Conservation (phyloP, 2,329 filamentous ascomycete genomes). For the Teratosphaeria zuluensis region DNA sequence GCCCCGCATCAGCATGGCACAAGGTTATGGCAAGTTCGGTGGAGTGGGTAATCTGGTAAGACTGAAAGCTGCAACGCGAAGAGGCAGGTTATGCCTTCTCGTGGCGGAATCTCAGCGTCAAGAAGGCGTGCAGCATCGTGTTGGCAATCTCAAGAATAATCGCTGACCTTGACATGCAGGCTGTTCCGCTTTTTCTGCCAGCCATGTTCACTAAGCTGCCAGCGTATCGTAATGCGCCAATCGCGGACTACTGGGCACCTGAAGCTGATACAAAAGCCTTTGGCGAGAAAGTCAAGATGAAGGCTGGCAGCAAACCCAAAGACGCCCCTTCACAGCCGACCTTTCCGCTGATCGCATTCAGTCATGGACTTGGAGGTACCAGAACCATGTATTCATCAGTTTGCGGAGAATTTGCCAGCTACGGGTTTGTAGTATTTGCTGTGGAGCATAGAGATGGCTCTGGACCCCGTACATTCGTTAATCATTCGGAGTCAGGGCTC, state of each 20-base stretch:
- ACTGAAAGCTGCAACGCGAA: not conserved
- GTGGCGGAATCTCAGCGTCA: conserved; percentile 13
- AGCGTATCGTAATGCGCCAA: conserved; percentile 50
- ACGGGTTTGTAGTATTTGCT: conserved; percentile 55
- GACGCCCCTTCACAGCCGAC: conserved; percentile 31
- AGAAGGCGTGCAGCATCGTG: conserved; percentile 45
- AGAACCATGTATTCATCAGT: conserved; percentile 53
- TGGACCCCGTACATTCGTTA: conserved; percentile 52
- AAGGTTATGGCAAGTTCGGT: conserved; percentile 55
- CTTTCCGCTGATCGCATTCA: conserved; percentile 57
- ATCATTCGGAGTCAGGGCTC: conserved; percentile 36
- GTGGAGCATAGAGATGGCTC: conserved; percentile 58
- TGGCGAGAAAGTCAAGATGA: conserved; percentile 33
- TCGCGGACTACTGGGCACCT: conserved; percentile 44
- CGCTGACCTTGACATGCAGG: conserved; percentile 40
- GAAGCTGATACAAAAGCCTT: conserved; percentile 32
- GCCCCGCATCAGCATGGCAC: conserved; percentile 46
- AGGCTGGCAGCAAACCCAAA: conserved; percentile 30
- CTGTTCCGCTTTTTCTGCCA: conserved; percentile 45
- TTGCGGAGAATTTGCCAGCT: conserved; percentile 57
- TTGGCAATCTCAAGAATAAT: conserved; percentile 54
- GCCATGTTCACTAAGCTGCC: conserved; percentile 58
- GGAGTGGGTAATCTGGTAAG: conserved; percentile 35
- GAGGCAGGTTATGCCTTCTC: not conserved
- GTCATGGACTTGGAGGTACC: conserved; percentile 56